A percentile compares a stretch with the other conserved stretches of the same genome.
Evolutionary conservation across 768 basidiomycete genomes (phyloP).

Genomic region (Krasilnikovozyma curviuscula): DNA sequence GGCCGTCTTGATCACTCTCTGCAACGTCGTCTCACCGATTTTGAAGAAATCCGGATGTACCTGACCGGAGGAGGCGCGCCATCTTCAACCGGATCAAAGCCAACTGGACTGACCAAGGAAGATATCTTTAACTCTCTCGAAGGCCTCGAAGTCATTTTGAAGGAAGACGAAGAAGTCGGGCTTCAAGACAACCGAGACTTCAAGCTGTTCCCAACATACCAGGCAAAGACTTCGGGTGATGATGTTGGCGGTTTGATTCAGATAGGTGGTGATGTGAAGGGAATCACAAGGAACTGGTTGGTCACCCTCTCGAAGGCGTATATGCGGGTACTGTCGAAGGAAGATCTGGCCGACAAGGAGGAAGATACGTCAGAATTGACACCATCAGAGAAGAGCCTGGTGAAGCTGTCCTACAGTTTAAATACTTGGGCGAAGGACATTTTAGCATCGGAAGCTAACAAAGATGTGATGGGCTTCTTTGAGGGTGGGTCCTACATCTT

Average conservation of each 20-base stretch:
- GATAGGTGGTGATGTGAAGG: conserved; percentile 40
- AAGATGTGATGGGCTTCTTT: conserved; percentile 39
- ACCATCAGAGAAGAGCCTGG: conserved; percentile 28
- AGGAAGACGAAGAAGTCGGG: conserved; percentile 27
- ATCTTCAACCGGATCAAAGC: conserved; percentile 46
- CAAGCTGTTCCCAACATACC: conserved; percentile 55
- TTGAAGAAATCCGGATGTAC: conserved; percentile 72
- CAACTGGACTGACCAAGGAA: conserved; percentile 48
- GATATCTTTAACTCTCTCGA: background rate
- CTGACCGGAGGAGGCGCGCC: too few species aligned
- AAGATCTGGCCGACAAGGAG: conserved; percentile 30
- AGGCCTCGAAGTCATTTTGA: background rate
- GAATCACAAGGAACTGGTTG: background rate
- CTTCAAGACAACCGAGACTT: conserved; percentile 80
- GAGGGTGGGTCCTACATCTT: conserved; percentile 43
- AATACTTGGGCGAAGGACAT: conserved; percentile 42
- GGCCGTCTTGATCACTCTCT: conserved; percentile 64
- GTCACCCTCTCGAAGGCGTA: background rate
- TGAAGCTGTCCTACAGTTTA: background rate
- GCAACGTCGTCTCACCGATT: conserved; percentile 58
- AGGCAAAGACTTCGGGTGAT: conserved; percentile 43
- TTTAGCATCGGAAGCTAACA: conserved; percentile 30
- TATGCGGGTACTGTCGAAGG: background rate
- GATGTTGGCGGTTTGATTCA: conserved; percentile 50
- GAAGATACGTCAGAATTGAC: conserved; percentile 54